phyloP scores from a whole-genome alignment of 108 stramenopile genomes.

The Stephanodiscus triporus region DNA sequence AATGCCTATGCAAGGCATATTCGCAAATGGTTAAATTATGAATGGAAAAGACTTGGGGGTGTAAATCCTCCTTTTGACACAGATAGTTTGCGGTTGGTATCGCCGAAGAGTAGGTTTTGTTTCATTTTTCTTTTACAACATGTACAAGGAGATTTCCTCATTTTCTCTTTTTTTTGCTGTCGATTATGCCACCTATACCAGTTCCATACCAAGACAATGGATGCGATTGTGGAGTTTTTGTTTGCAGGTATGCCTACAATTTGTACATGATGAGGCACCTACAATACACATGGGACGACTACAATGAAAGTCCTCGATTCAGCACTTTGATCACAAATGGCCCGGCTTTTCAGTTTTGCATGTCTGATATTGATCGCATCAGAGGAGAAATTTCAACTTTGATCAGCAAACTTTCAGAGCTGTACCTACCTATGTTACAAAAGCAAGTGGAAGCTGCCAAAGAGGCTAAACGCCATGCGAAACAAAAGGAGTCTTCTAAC shows the following conservation, averaged over 20 bases:
- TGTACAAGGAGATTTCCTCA: neutral
- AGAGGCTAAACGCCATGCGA: constrained; percentile 8
- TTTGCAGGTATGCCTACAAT: constrained; percentile 82
- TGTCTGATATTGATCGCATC: constrained; percentile 71
- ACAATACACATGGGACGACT: constrained; percentile 45
- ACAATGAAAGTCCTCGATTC: constrained; percentile 21
- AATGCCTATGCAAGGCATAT: constrained; percentile 47
- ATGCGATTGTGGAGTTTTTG: constrained; percentile 92
- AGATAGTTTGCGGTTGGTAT: constrained; percentile 47
- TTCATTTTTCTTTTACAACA: neutral
- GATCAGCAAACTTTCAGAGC: constrained; percentile 51
- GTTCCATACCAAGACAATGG: constrained; percentile 86
- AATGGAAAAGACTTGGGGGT: constrained; percentile 64
- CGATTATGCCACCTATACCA: constrained; percentile 16
- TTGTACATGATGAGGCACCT: constrained; percentile 61
- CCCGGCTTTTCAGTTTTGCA: constrained; percentile 62
- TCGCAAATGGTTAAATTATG: constrained; percentile 74
- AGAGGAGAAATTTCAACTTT: constrained; percentile 62
- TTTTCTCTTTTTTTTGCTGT: neutral
- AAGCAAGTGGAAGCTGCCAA: constrained; percentile 17
- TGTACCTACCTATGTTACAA: constrained; percentile 35
- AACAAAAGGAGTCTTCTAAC: neutral
- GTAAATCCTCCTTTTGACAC: constrained; percentile 42
- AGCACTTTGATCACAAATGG: constrained; percentile 51
- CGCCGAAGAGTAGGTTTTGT: constrained; percentile 67